Percentiles rank a stretch among this genome's conserved stretches.
Conservation (phyloP, 306 rosid species). For the Luffa aegyptiaca region DNA sequence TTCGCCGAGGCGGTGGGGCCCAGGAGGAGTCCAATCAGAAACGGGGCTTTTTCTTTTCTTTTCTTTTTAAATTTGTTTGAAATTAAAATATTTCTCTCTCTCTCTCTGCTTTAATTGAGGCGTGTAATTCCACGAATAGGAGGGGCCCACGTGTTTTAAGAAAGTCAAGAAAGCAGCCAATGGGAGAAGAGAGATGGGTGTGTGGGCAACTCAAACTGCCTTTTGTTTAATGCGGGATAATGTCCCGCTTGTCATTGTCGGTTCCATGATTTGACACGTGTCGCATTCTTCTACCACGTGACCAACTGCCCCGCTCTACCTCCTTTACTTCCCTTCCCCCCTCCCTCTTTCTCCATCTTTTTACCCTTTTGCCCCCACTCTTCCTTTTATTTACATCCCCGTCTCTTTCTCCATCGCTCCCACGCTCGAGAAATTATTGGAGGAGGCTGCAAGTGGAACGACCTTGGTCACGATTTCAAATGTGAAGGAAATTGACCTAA, state of each 20-base stretch:
- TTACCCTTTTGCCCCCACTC: neutral
- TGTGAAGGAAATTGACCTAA: too few species aligned
- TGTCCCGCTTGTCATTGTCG: conserved; percentile 61
- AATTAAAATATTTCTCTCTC: neutral
- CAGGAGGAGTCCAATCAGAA: conserved; percentile 12
- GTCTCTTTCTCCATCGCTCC: neutral
- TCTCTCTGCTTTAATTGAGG: conserved; percentile 12
- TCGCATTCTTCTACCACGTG: conserved; percentile 2
- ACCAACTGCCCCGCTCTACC: conserved; percentile 21
- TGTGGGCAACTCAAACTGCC: conserved; percentile 30
- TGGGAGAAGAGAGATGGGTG: conserved; percentile 31
- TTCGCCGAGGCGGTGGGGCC: conserved; percentile 30
- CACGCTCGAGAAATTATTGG: neutral
- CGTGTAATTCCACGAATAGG: conserved; percentile 42
- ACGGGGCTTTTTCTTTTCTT: neutral
- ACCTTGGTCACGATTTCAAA: too few species aligned
- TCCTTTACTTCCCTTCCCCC: neutral
- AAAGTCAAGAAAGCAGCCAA: conserved; percentile 72
- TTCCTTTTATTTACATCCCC: neutral
- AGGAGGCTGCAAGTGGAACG: neutral
- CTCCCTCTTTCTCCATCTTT: neutral
- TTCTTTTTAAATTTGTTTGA: too few species aligned
- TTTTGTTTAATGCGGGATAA: conserved; percentile 51
- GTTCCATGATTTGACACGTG: conserved; percentile 49
- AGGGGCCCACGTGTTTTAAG: conserved; percentile 45